Percentiles rank a stretch among this genome's conserved stretches.
Evolutionary conservation across 2,329 filamentous ascomycete species (phyloP).

Genomic region (Zymoseptoria passerinii): DNA sequence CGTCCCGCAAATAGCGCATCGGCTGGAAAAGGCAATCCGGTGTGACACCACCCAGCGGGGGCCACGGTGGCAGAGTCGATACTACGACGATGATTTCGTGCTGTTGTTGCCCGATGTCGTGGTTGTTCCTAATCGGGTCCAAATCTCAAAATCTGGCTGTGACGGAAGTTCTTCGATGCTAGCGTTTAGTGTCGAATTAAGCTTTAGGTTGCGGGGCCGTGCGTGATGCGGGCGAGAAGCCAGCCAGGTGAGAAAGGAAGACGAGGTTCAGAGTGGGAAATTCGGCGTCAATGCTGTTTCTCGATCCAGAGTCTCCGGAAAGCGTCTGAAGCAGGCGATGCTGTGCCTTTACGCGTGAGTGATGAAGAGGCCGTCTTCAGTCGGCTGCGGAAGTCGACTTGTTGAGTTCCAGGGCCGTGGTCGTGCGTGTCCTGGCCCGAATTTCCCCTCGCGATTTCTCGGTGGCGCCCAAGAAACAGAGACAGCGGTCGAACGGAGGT

Average conservation of each 20-base stretch:
- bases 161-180: too few relatives aligned
- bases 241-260: neutral
- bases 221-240: neutral
- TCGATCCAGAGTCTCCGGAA: neutral
- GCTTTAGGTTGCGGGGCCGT: neutral
- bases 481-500: constrained; percentile 1
- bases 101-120: neutral
- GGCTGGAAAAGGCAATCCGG: neutral
- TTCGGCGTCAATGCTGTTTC: neutral
- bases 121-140: neutral
- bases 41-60: neutral
- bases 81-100: neutral
- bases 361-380: neutral
- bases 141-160: too few relatives aligned
- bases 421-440: neutral
- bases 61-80: neutral
- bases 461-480: constrained; percentile 14
- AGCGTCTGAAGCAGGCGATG: neutral
- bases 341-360: neutral
- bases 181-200: neutral
- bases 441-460: constrained; percentile 9
- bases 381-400: neutral
- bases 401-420: neutral
- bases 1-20: neutral
- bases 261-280: neutral